Evolutionary conservation across 805 yeast genomes (phyloP).

Genomic region (Yarrowia yakushimensis): DNA sequence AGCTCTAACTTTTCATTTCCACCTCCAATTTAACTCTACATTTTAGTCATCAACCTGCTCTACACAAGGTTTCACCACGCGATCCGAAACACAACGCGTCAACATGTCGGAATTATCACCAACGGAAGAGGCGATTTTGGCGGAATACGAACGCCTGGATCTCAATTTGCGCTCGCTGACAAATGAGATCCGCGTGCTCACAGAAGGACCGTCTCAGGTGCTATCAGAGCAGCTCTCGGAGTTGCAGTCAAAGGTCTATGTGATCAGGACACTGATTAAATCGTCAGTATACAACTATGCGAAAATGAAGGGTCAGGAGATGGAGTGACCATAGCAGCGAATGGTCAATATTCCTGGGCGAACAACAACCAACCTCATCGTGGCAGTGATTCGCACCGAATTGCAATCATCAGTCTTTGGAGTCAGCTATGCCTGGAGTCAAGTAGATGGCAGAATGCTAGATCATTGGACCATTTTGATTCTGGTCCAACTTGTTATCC

Average conservation of each 20-base stretch:
- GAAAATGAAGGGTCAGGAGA: slow-evolving; percentile 44
- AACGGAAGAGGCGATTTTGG: slow-evolving; percentile 30
- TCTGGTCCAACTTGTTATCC: too few relatives aligned
- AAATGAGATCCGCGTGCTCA: slow-evolving; percentile 27
- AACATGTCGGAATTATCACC: slow-evolving; percentile 32
- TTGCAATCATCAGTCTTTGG: too few relatives aligned
- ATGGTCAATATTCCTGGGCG: not conserved
- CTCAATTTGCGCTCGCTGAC: slow-evolving; percentile 25
- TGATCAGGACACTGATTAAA: slow-evolving; percentile 63
- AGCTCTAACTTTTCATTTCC: not conserved
- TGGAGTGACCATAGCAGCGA: slow-evolving; percentile 46
- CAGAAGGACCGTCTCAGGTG: slow-evolving; percentile 34
- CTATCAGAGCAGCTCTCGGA: slow-evolving; percentile 52
- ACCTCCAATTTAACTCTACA: not conserved
- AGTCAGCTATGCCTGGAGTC: too few relatives aligned
- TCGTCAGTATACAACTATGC: slow-evolving; percentile 52
- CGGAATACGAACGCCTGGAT: not conserved
- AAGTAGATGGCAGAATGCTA: too few relatives aligned
- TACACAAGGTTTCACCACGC: not conserved
- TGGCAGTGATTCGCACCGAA: too few relatives aligned
- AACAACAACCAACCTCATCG: not conserved
- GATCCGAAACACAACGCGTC: slow-evolving; percentile 9
- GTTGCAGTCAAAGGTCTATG: slow-evolving; percentile 59
- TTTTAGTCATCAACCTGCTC: not conserved
- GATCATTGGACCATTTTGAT: too few relatives aligned